Evolutionary conservation across 164 flowering plant genomes (phyloP).

Genomic region (Macadamia tetraphylla): DNA sequence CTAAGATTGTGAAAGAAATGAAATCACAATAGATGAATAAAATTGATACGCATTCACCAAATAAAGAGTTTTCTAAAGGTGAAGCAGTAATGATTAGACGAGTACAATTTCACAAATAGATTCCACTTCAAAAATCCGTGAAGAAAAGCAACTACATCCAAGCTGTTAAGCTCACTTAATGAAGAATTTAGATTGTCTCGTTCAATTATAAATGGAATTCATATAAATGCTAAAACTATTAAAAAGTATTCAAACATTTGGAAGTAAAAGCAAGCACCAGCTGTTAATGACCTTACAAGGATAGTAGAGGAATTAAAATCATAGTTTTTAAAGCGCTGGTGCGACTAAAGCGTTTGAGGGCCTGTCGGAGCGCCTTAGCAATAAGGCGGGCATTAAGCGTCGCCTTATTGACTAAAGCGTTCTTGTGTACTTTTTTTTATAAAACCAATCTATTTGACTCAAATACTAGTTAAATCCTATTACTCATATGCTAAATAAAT

Average conservation of each 20-base stretch:
- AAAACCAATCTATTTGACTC: too few species aligned
- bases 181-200: neutral
- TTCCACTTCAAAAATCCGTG: neutral
- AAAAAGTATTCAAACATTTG: neutral
- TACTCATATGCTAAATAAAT: too few species aligned
- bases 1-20: slow-evolving; percentile 23
- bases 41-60: neutral
- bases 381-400: too few species aligned
- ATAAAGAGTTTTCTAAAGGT: neutral
- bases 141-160: neutral
- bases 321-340: too few species aligned
- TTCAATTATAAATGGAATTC: neutral
- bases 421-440: too few species aligned
- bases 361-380: too few species aligned
- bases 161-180: neutral
- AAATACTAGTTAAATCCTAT: too few species aligned
- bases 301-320: too few species aligned
- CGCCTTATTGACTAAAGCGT: too few species aligned
- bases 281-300: too few species aligned
- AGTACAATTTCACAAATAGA: neutral
- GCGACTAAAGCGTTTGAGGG: too few species aligned
- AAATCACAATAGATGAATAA: neutral
- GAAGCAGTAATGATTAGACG: neutral
- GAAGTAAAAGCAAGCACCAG: neutral
- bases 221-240: too few species aligned